Base-by-base conservation (phyloP, 2,329 filamentous ascomycete genomes). In the Phialemoniopsis sp. region DNA sequence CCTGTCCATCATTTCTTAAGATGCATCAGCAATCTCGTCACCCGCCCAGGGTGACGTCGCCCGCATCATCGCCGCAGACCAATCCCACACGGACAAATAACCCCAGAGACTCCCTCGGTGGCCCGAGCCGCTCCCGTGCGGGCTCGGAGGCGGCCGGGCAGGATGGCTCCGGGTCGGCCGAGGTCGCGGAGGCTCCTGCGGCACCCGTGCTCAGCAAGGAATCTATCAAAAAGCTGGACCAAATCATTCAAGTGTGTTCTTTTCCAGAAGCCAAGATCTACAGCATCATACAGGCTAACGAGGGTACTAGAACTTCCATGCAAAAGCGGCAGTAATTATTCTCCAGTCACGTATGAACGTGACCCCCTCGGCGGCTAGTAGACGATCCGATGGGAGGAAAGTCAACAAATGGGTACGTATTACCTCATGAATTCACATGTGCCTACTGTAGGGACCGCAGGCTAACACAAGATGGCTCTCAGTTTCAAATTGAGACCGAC, bases 401-500 rank as follows among this genome's bases (percentile, higher is more conserved):
- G 74, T 85, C 37, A 94, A 93, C 58, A 89, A 87, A 80, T 95
- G 89, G 88, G 89, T 91, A 76, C 46, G 83, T 70, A 26, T 17
- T 14, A n/a, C 10, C 21, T 6, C 21, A 26, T 26, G 6, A 10
- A 26, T 26, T 10, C 21, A 26, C 10, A 6, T 10, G 6, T 26
- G 6, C 6, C 6, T 10, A 26, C 21, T 18, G 9, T 7, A 12
- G 6, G 13, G 6, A 29, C 15, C 16, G 33, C 16, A 17, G 15
- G 19, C 33, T 15, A 9, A 16, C 18, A 26, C 10, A 6, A 6
- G 21, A 26, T 17, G 3, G 12, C 12, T 7, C 34, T 34, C 55
- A 97, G 93, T 98, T 96, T 66, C 94, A 95, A 69, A 82, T 96
- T 51, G 86, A 95, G 50, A 84, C 95, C 33, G 87, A 95, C 52